Evolutionary conservation across 805 yeast genomes (phyloP).

Genomic region (Schwanniomyces sp.): DNA sequence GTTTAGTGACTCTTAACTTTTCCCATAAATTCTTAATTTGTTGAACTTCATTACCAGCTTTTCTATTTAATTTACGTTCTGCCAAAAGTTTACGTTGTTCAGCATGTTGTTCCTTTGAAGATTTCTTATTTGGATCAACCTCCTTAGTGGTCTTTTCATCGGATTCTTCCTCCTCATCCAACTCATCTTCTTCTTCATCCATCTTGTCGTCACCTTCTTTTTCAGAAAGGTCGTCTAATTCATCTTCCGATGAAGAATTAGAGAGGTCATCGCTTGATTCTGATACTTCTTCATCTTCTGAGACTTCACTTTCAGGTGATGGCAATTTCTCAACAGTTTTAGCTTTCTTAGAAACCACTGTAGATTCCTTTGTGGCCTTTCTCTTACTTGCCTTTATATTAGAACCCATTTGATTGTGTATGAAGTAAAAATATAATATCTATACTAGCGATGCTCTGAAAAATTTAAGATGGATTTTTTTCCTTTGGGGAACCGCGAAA

Average conservation of each 20-base stretch:
- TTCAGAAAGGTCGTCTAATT: slow-evolving; percentile 19
- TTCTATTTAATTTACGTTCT: slow-evolving; percentile 85
- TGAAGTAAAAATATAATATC: background rate
- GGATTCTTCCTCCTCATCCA: slow-evolving; percentile 16
- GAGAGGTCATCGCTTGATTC: slow-evolving; percentile 8
- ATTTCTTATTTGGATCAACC: slow-evolving; percentile 44
- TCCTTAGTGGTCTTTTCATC: slow-evolving; percentile 7
- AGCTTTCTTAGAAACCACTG: slow-evolving; percentile 18
- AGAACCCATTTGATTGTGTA: slow-evolving; percentile 15
- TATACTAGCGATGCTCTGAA: background rate
- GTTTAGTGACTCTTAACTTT: slow-evolving; percentile 78
- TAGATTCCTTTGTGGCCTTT: slow-evolving; percentile 16
- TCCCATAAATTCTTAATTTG: slow-evolving; percentile 90
- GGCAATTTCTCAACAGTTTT: slow-evolving; percentile 31
- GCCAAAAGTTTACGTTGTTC: slow-evolving; percentile 77
- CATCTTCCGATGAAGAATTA: slow-evolving; percentile 10
- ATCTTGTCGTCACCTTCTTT: slow-evolving; percentile 15
- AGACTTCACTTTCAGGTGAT: slow-evolving; percentile 14
- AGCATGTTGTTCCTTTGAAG: slow-evolving; percentile 69
- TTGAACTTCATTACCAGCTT: slow-evolving; percentile 83
- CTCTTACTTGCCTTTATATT: slow-evolving; percentile 33
- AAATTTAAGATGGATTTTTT: slow-evolving; percentile 1
- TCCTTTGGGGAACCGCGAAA: background rate
- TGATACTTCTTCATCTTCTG: slow-evolving; percentile 11
- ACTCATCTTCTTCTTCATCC: slow-evolving; percentile 20